Evolutionary conservation across 1,139 yeast genomes (phyloP).

Genomic region (Saccharomyces pastorianus): DNA sequence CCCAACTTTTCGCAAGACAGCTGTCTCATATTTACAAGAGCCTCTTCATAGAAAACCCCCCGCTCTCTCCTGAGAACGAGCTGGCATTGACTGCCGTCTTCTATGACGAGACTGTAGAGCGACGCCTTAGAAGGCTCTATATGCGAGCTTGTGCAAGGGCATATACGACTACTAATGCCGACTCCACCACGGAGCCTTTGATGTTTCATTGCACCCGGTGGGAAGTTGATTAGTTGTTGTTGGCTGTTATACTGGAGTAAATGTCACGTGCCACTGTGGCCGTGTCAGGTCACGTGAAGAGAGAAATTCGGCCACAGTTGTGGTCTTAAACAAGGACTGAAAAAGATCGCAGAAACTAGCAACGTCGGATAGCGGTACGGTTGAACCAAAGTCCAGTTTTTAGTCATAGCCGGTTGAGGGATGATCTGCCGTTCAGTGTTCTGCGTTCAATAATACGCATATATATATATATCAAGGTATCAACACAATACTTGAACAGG

Average conservation of each 20-base stretch:
- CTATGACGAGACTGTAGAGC: neutral
- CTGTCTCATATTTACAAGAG: neutral
- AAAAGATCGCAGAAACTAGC: neutral
- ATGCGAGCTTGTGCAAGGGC: neutral
- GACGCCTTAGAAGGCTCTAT: neutral
- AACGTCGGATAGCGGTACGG: neutral
- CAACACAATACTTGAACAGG: neutral
- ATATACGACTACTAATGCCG: neutral
- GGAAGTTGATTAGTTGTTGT: neutral
- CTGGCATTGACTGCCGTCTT: neutral
- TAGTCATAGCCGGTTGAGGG: neutral
- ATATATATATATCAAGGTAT: neutral
- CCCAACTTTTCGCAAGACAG: neutral
- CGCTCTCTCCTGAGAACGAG: neutral
- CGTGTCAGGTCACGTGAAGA: neutral
- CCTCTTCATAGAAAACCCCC: neutral
- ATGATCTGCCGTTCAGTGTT: neutral
- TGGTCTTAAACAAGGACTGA: neutral
- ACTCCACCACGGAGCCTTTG: neutral
- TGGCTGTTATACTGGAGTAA: neutral
- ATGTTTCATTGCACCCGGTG: neutral
- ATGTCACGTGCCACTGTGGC: neutral
- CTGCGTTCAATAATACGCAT: neutral
- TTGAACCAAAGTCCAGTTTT: neutral
- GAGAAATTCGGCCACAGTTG: neutral